Evolutionary conservation across 129 eudicot species (phyloP), one percentile per base, ranked within the genome.

Genomic region (Ambrosia artemisiifolia): DNA sequence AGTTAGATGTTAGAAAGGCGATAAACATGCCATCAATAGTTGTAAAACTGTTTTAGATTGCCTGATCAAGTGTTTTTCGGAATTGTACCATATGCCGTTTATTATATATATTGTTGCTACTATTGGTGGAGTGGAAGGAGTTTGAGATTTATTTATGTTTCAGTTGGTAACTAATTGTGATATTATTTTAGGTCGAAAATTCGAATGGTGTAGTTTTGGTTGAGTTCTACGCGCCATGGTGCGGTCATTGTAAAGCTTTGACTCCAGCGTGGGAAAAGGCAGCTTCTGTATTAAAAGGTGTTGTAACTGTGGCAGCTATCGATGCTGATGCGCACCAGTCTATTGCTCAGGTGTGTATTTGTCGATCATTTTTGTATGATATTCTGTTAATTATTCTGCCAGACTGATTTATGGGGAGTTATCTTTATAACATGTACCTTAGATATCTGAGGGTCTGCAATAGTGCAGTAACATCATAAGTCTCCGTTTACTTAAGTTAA

Each of bases 141-240:
- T 42, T 49, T 18, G 72, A 68, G 73, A 30, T 53, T 11, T 62
- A 32, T 7, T 74, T 5, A 16, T 60, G 11, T 28, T 49, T 74
- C 32, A 10, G 46, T 20, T 62, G 20, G 34, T 51, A 35, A 28
- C 36, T 83, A 40, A 48, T 6, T 34, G 49, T 43, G 33, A 1
- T 38, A 47, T 53, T 71, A 17, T 54, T 20, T 67, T 83, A 92
- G 98, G 98, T 87, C 51, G 63, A 87, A 35, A 85, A 93, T 85
- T 85, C 98, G 12, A 89, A 93, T 49, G 83, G 98, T 16, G 88
- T 93, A 53, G 98, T 93, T 7, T 54, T 93, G 48, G 96, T 93
- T 24, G 98, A 93, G 84, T 93, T 93, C 48, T 93, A 71, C 28
- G 98, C 98, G 6, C 95, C 98, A 43, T 93, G 98, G 98, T 93